phyloP scores from a whole-genome alignment of 805 yeast genomes.

The Saturnispora galanensis region DNA sequence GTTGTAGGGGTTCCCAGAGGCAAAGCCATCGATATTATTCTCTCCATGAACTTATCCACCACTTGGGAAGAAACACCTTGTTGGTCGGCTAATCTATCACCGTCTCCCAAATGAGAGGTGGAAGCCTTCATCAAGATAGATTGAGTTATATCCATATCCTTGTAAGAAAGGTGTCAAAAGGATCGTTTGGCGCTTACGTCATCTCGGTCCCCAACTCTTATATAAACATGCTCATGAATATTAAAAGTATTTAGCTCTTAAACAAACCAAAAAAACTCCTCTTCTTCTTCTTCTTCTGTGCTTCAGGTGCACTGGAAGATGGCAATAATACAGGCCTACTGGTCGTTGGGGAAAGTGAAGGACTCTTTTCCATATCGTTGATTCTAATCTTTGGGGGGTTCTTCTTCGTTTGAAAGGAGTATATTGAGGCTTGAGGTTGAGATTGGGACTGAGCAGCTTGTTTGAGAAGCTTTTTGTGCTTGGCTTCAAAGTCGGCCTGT shows the following conservation, averaged over 20 bases:
- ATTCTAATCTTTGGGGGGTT: slow-evolving; percentile 14
- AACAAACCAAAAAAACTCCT: slow-evolving; percentile 8
- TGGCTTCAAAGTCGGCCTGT: slow-evolving; percentile 9
- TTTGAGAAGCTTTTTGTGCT: slow-evolving; percentile 8
- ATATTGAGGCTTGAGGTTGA: background rate
- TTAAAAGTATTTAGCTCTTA: background rate
- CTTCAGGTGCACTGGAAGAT: background rate
- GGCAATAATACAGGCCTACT: background rate
- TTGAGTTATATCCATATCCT: background rate
- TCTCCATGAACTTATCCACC: slow-evolving; percentile 59
- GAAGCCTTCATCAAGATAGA: background rate
- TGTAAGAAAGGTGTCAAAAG: background rate
- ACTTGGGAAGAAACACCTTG: background rate
- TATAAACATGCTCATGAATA: background rate
- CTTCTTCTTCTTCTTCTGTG: slow-evolving; percentile 11
- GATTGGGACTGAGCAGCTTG: slow-evolving; percentile 5
- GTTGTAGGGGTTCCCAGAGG: slow-evolving; percentile 40
- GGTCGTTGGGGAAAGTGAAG: background rate
- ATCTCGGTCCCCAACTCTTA: background rate
- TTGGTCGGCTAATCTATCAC: background rate
- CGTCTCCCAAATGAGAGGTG: background rate
- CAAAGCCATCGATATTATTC: slow-evolving; percentile 58
- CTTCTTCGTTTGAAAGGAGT: background rate
- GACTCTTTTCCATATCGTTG: slow-evolving; percentile 5
- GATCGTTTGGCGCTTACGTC: background rate